Evolutionary conservation across 352 stramenopile genomes (phyloP).

Genomic region (Phytopythium chamaehyphon): DNA sequence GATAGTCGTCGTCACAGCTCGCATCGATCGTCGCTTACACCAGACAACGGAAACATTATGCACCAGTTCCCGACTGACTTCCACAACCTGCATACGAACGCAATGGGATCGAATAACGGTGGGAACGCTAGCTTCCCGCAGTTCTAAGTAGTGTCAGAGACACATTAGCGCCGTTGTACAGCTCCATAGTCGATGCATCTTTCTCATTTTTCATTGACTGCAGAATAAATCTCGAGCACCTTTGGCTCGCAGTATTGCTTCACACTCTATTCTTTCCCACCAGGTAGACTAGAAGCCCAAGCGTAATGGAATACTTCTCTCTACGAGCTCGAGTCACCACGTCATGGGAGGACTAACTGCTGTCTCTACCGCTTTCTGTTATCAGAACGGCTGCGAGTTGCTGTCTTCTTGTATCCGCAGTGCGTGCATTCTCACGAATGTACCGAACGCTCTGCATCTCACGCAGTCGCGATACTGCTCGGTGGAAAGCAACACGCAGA

Average conservation of each 20-base stretch:
- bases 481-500: slow-evolving; percentile 73
- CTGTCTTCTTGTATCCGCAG: neutral
- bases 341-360: no score
- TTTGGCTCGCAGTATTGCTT: neutral
- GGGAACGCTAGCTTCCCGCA: neutral
- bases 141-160: slow-evolving; percentile 2
- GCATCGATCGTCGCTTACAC: neutral
- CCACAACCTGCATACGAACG: slow-evolving; percentile 12
- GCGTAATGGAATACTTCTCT: no score
- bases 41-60: neutral
- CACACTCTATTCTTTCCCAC: neutral
- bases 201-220: neutral
- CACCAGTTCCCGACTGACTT: slow-evolving; percentile 17
- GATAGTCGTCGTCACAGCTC: slow-evolving; percentile 1
- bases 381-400: slow-evolving; percentile 1
- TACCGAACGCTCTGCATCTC: slow-evolving; percentile 89
- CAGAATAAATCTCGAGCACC: neutral
- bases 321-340: no score
- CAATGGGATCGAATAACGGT: neutral
- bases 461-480: slow-evolving; percentile 69
- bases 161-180: no score
- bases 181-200: neutral
- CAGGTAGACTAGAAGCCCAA: no score
- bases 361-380: neutral
- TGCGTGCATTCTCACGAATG: slow-evolving; percentile 31